phyloP scores from a whole-genome alignment of 176 grass and related monocot genomes.

The Pontederia crassipes region DNA sequence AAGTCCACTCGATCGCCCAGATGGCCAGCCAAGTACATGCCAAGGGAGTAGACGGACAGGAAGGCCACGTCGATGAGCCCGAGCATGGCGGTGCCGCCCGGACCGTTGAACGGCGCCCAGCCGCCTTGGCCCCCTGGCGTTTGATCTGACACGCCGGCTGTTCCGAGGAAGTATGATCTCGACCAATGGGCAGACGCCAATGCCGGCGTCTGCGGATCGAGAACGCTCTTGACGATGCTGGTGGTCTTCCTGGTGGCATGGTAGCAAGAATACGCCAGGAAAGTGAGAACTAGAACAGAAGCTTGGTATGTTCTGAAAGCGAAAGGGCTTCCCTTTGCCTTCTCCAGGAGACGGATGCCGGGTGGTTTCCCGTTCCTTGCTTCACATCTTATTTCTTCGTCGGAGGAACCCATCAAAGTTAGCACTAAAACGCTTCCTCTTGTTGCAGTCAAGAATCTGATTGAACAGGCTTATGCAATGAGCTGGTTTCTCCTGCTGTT shows the following conservation, averaged over 20 bases:
- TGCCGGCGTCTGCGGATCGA: background rate
- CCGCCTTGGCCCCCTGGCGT: background rate
- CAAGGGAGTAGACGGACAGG: background rate
- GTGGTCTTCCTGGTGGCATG: slow-evolving; percentile 8
- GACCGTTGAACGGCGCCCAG: slow-evolving; percentile 2
- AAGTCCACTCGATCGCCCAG: slow-evolving; percentile 7
- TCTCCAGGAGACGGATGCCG: background rate
- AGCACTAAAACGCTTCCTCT: no score
- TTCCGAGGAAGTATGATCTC: background rate
- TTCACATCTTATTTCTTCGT: background rate
- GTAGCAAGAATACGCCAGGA: slow-evolving; percentile 7
- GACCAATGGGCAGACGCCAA: background rate
- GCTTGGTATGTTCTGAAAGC: slow-evolving; percentile 10
- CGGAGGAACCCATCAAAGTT: no score
- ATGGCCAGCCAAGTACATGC: slow-evolving; percentile 9
- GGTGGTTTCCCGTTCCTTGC: background rate
- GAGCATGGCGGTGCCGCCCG: slow-evolving; percentile 1
- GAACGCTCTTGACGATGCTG: slow-evolving; percentile 9
- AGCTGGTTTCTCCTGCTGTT: background rate
- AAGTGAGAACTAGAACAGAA: background rate
- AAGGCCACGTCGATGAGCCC: slow-evolving; percentile 5
- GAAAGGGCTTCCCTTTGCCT: background rate
- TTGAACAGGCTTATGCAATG: no score
- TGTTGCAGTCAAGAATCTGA: no score
- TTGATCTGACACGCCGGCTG: background rate